A percentile compares a stretch with the other conserved stretches of the same genome.
These are phyloP conservation scores for Aureobasidium sp. DNA, from an alignment of 2,329 filamentous ascomycete species.

Conservation along the genomic window DNA sequence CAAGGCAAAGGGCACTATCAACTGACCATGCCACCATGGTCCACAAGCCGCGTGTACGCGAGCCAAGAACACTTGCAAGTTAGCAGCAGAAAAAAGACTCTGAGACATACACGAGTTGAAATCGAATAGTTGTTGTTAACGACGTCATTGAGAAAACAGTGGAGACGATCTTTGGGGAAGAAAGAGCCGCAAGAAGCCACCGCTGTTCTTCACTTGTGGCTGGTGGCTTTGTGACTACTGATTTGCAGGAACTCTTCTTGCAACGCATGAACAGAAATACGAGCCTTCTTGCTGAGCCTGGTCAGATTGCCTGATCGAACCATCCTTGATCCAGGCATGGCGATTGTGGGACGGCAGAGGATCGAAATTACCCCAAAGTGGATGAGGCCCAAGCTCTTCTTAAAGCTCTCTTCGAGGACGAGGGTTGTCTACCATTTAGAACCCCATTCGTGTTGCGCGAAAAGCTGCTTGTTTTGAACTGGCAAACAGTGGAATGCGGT, in stretches of 20 bases:
- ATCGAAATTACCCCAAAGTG: background rate
- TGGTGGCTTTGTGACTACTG: background rate
- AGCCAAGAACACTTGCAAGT: background rate
- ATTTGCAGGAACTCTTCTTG: background rate
- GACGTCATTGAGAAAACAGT: background rate
- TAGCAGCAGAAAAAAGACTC: background rate
- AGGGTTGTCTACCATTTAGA: background rate
- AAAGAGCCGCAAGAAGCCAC: conserved; percentile 3
- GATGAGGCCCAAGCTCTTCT: background rate
- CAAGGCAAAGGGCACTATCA: background rate
- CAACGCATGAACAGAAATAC: background rate
- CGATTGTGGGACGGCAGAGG: background rate
- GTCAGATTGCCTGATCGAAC: background rate
- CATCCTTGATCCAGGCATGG: background rate
- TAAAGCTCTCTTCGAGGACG: background rate
- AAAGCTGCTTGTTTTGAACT: background rate
- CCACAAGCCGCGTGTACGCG: conserved; percentile 5
- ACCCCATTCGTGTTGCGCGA: too few species aligned
- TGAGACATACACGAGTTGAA: background rate
- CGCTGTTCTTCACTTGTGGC: background rate
- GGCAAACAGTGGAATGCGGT: background rate
- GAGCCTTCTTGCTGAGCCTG: background rate
- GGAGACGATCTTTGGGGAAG: background rate
- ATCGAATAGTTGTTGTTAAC: background rate
- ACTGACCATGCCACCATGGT: background rate